Percentiles rank a stretch among this genome's conserved stretches.
Evolutionary conservation across 2,329 filamentous ascomycete species (phyloP).

Genomic region (Fusarium humuli): DNA sequence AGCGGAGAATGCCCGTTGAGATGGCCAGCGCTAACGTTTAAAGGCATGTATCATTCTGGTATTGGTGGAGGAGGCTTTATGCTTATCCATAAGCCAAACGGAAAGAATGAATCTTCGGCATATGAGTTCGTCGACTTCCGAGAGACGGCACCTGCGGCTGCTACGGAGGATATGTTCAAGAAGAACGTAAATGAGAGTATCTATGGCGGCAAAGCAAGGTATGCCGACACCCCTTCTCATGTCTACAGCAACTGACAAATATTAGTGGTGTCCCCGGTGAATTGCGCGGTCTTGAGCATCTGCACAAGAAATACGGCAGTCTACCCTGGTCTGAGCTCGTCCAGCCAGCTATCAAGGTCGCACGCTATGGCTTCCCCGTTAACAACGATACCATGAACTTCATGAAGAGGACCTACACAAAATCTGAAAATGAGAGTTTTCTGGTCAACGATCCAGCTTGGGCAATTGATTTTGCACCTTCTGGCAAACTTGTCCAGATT

Average conservation of each 20-base stretch:
- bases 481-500: conserved; percentile 71
- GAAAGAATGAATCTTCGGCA: conserved; percentile 49
- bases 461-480: conserved; percentile 86
- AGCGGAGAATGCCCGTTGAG: rapidly evolving
- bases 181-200: conserved; percentile 73
- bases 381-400: conserved; percentile 77
- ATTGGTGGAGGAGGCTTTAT: conserved; percentile 85
- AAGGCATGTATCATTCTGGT: conserved; percentile 73
- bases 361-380: conserved; percentile 78
- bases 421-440: conserved; percentile 62
- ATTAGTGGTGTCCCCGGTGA: conserved; percentile 74
- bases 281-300: conserved; percentile 77
- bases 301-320: conserved; percentile 75
- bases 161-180: conserved; percentile 84
- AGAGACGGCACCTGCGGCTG: conserved; percentile 83
- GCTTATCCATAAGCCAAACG: conserved; percentile 73
- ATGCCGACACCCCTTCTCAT: conserved; percentile 53
- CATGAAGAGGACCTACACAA: conserved; percentile 66
- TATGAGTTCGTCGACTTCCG: conserved; percentile 89
- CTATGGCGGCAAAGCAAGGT: conserved; percentile 77
- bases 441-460: conserved; percentile 77
- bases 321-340: conserved; percentile 76
- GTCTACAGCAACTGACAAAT: rapidly evolving
- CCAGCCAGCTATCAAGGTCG: conserved; percentile 76
- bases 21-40: rapidly evolving